phyloP scores from a whole-genome alignment of 2,329 filamentous ascomycete genomes.

The Zopfia rhizophila region DNA sequence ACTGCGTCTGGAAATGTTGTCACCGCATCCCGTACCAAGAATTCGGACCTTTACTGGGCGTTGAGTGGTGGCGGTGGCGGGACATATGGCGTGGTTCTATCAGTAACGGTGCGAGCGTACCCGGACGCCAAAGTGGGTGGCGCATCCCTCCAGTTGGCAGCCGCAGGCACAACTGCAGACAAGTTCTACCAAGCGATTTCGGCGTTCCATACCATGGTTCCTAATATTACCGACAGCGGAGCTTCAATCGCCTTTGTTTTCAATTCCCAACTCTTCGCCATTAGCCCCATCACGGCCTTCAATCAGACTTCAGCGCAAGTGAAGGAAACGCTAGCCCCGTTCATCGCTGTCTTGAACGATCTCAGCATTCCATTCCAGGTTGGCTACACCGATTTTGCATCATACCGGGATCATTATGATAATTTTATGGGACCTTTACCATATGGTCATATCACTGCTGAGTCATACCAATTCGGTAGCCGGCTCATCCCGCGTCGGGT shows the following conservation, averaged over 20 bases:
- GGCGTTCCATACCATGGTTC: slow-evolving; percentile 1
- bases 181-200: neutral
- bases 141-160: slow-evolving; percentile 9
- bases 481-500: slow-evolving; percentile 14
- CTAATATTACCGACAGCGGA: slow-evolving; percentile 2
- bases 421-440: too few species aligned
- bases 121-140: slow-evolving; percentile 9
- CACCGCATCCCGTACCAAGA: slow-evolving; percentile 19
- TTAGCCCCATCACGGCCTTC: slow-evolving; percentile 31
- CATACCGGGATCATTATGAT: slow-evolving; percentile 37
- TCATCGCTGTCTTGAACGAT: slow-evolving; percentile 26
- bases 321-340: slow-evolving; percentile 30
- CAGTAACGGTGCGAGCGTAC: slow-evolving; percentile 25
- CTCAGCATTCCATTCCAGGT: slow-evolving; percentile 16
- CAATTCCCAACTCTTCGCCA: slow-evolving; percentile 23
- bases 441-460: too few species aligned
- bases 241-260: slow-evolving; percentile 31
- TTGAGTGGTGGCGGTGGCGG: slow-evolving; percentile 31
- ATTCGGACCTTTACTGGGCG: slow-evolving; percentile 38
- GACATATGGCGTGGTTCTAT: slow-evolving; percentile 29
- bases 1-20: slow-evolving; percentile 26
- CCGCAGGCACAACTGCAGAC: neutral
- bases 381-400: slow-evolving; percentile 30
- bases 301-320: slow-evolving; percentile 16
- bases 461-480: slow-evolving; percentile 15